Conservation (phyloP, 768 basidiomycete genomes). For the Pholiota microspora region DNA sequence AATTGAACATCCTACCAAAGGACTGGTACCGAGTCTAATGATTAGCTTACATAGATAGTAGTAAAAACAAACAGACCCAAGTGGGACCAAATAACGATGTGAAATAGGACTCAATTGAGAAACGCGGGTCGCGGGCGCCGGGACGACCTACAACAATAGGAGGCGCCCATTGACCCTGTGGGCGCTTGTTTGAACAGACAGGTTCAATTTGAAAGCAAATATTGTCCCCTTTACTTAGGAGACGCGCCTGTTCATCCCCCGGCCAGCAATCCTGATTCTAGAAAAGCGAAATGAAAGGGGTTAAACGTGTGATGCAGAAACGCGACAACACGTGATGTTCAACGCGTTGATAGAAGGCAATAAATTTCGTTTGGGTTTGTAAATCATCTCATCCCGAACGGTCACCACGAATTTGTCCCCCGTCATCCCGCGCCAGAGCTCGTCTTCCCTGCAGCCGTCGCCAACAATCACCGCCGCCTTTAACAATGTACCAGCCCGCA, state of each 20-base stretch:
- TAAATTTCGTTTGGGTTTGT: conserved; percentile 24
- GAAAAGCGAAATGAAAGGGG: not conserved
- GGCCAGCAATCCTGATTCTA: not conserved
- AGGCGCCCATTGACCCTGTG: not conserved
- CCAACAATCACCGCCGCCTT: conserved; percentile 6
- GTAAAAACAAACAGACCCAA: not conserved
- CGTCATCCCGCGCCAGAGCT: conserved; percentile 4
- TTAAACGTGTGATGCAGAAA: conserved; percentile 3
- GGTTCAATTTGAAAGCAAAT: no score
- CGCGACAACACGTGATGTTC: conserved; percentile 20
- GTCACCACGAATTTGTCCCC: conserved; percentile 7
- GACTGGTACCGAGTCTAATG: no score
- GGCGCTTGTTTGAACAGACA: not conserved
- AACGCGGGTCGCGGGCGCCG: not conserved
- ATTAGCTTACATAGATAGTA: no score
- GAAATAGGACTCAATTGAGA: not conserved
- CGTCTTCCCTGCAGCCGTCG: conserved; percentile 20
- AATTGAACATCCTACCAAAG: no score
- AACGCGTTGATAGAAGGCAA: conserved; percentile 19
- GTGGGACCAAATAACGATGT: not conserved
- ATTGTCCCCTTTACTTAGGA: no score
- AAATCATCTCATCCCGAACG: conserved; percentile 14
- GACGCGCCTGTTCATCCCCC: not conserved
- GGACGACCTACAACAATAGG: not conserved
- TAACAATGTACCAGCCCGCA: conserved; percentile 2